A percentile compares a stretch with the other conserved stretches of the same genome.
Conservation (phyloP, 2,329 filamentous ascomycete species). For the Aspergillus arachidicola region DNA sequence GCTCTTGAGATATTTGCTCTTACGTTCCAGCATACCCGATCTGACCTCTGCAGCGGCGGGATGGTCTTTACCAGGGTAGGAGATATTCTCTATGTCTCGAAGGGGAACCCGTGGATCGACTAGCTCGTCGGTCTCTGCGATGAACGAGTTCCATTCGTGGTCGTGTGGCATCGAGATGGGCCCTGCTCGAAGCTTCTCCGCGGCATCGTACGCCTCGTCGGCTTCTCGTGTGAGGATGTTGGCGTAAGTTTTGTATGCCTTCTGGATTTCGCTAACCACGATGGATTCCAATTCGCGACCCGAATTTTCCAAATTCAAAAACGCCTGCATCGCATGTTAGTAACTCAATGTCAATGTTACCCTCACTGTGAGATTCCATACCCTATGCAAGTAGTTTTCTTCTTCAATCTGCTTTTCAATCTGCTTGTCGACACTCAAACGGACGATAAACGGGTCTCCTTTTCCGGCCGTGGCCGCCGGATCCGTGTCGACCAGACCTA, state of each 20-base stretch:
- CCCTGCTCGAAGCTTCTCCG: slow-evolving; percentile 79
- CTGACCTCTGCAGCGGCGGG: slow-evolving; percentile 81
- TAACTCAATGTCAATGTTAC: neutral
- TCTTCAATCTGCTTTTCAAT: slow-evolving; percentile 92
- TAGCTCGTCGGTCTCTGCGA: slow-evolving; percentile 79
- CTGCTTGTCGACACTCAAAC: slow-evolving; percentile 82
- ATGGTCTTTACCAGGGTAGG: slow-evolving; percentile 89
- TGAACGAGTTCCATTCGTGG: slow-evolving; percentile 83
- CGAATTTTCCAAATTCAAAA: slow-evolving; percentile 90
- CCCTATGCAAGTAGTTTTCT: slow-evolving; percentile 94
- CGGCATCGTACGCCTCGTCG: slow-evolving; percentile 74
- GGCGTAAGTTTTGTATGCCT: slow-evolving; percentile 92
- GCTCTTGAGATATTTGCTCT: slow-evolving; percentile 98
- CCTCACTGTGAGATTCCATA: slow-evolving; percentile 46
- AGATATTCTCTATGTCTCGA: slow-evolving; percentile 76
- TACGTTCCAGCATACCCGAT: slow-evolving; percentile 88
- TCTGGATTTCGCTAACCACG: slow-evolving; percentile 95
- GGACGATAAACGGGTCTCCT: slow-evolving; percentile 87
- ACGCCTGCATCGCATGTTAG: slow-evolving; percentile 62
- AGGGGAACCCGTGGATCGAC: slow-evolving; percentile 82
- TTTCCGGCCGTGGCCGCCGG: slow-evolving; percentile 75
- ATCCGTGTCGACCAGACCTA: slow-evolving; percentile 79
- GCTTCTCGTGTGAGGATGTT: slow-evolving; percentile 90
- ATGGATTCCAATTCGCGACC: slow-evolving; percentile 95
- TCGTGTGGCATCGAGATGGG: slow-evolving; percentile 94